Evolutionary conservation across 768 basidiomycete genomes (phyloP).

Genomic region (Russula brevipes): DNA sequence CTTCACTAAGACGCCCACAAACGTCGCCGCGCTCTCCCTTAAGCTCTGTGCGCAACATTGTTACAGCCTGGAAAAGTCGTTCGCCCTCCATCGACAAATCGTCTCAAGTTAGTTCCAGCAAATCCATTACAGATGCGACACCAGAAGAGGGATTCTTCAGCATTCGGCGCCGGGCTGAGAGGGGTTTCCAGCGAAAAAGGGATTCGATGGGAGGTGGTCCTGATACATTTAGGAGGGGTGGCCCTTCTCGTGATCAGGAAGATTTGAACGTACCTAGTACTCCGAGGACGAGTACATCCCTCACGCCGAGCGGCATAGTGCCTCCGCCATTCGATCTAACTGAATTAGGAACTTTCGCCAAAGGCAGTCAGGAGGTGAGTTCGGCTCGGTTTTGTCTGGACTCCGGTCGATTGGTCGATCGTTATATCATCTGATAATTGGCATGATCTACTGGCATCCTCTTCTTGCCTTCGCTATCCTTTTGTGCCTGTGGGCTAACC

Average conservation of each 20-base stretch:
- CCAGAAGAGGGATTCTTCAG: slow-evolving; percentile 47
- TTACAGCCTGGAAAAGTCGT: slow-evolving; percentile 76
- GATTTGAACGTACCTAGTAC: slow-evolving; percentile 29
- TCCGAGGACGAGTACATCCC: slow-evolving; percentile 27
- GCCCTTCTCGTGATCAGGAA: slow-evolving; percentile 6
- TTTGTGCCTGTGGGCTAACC: slow-evolving; percentile 20
- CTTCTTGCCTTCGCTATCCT: neutral
- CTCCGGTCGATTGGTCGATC: slow-evolving; percentile 12
- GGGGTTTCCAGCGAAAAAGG: slow-evolving; percentile 31
- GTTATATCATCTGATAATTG: neutral
- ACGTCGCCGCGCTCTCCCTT: slow-evolving; percentile 64
- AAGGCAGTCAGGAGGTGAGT: slow-evolving; percentile 43
- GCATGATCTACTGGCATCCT: slow-evolving; percentile 1
- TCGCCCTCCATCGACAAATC: slow-evolving; percentile 40
- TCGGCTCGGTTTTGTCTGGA: neutral
- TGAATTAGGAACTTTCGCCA: slow-evolving; percentile 41
- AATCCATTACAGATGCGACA: slow-evolving; percentile 10
- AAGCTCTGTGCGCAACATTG: slow-evolving; percentile 70
- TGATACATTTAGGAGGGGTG: slow-evolving; percentile 16
- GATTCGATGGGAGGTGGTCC: slow-evolving; percentile 18
- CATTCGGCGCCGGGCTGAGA: slow-evolving; percentile 41
- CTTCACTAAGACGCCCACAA: slow-evolving; percentile 56
- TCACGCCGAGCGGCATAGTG: slow-evolving; percentile 33
- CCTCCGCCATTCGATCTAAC: slow-evolving; percentile 46
- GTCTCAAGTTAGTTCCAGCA: slow-evolving; percentile 12